Percentiles rank a stretch among this genome's conserved stretches.
phyloP scores from a whole-genome alignment of 352 stramenopile species.

The Achlya hypogyna region DNA sequence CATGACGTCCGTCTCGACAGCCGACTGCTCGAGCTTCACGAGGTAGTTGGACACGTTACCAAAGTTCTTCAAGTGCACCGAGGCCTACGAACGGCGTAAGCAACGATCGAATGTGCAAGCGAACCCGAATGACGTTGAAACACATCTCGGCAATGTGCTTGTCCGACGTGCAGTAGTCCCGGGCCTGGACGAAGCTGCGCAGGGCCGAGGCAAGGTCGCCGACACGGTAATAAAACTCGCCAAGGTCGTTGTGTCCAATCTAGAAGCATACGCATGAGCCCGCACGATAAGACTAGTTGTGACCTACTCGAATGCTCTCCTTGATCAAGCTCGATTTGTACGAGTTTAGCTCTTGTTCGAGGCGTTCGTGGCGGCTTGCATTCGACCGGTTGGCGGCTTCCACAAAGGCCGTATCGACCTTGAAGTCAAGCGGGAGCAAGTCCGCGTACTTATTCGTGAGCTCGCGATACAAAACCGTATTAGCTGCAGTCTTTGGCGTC shows the following conservation, averaged over 20 bases:
- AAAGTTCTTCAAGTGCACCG: constrained; percentile 81
- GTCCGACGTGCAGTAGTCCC: constrained; percentile 86
- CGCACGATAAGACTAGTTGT: neutral
- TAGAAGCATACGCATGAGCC: constrained; percentile 21
- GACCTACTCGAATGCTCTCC: constrained; percentile 75
- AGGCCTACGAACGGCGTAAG: constrained; percentile 31
- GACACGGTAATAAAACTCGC: constrained; percentile 80
- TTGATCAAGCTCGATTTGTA: constrained; percentile 90
- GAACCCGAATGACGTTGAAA: constrained; percentile 81
- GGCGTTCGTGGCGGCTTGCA: constrained; percentile 58
- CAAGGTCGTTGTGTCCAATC: constrained; percentile 84
- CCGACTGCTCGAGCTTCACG: constrained; percentile 78
- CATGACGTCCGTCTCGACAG: constrained; percentile 56
- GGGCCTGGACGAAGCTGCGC: constrained; percentile 78
- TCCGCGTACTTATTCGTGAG: constrained; percentile 18
- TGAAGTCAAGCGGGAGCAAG: constrained; percentile 16
- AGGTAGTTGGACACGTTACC: constrained; percentile 80
- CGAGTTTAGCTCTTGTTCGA: constrained; percentile 84
- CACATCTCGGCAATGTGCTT: constrained; percentile 88
- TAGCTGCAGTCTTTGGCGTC: constrained; percentile 14
- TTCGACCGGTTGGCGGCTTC: constrained; percentile 57
- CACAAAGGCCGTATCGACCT: constrained; percentile 38
- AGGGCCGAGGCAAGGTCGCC: constrained; percentile 64
- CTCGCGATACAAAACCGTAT: constrained; percentile 13
- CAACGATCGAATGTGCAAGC: neutral